These are phyloP conservation scores for Diaporthe sp. DNA, from an alignment of 2,329 filamentous ascomycete genomes.

Conservation along the genomic window DNA sequence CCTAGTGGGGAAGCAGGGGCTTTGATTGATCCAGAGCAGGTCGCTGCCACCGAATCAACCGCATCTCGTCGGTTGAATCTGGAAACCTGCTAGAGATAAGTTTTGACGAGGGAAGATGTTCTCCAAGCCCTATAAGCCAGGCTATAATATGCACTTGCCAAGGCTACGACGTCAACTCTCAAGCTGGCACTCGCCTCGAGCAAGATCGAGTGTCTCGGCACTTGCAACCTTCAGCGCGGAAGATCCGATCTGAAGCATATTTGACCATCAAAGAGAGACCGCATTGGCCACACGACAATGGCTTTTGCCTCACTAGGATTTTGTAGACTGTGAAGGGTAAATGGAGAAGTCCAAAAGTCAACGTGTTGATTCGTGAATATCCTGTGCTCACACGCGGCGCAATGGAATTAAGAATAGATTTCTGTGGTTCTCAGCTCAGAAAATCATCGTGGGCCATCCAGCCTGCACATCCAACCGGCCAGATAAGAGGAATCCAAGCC, in stretches of 20 bases:
- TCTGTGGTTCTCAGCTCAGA: background rate
- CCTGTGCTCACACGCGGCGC: background rate
- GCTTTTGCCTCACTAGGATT: background rate
- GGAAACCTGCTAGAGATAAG: background rate
- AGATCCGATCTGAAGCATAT: background rate
- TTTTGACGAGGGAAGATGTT: background rate
- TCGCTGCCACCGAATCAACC: constrained; percentile 12
- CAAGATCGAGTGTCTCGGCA: background rate
- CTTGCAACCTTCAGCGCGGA: background rate
- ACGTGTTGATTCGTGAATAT: background rate
- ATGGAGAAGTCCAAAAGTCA: too few relatives aligned
- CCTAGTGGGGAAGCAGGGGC: constrained; percentile 9
- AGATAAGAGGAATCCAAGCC: background rate
- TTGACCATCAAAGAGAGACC: background rate
- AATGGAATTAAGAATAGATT: background rate
- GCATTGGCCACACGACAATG: background rate
- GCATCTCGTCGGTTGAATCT: background rate
- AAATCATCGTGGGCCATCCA: background rate
- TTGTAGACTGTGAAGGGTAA: background rate
- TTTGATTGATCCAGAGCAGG: background rate
- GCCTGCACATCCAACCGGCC: background rate
- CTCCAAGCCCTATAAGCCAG: background rate
- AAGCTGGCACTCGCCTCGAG: background rate
- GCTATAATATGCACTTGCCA: background rate
- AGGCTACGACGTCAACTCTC: background rate